phyloP scores from a whole-genome alignment of 352 stramenopile species.

The Thalassiosira hispida region DNA sequence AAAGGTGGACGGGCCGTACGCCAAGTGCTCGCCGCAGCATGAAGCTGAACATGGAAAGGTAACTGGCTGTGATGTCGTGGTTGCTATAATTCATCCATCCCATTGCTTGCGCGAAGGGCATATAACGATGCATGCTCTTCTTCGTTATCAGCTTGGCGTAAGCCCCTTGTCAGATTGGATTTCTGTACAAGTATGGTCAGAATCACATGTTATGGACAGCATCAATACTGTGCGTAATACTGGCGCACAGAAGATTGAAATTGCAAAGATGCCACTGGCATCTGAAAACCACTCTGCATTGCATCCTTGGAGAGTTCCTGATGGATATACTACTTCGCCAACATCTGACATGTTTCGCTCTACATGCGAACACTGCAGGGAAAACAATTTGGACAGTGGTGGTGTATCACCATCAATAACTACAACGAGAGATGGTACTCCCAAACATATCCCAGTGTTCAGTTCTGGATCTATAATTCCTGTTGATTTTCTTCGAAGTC shows the following conservation, averaged over 20 bases:
- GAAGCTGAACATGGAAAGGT: constrained; percentile 8
- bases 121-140: constrained; percentile 39
- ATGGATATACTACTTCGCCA: constrained; percentile 5
- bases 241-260: constrained; percentile 7
- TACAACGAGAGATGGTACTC: background rate
- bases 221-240: constrained; percentile 2
- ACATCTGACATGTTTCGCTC: background rate
- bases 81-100: constrained; percentile 33
- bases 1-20: constrained; percentile 15
- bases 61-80: constrained; percentile 9
- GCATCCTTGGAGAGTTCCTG: constrained; percentile 20
- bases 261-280: constrained; percentile 5
- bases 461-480: constrained; percentile 36
- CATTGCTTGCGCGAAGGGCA: constrained; percentile 28
- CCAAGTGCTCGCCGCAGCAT: constrained; percentile 13
- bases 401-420: constrained; percentile 3
- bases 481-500: constrained; percentile 9
- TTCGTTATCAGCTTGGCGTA: constrained; percentile 42
- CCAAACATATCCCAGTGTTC: constrained; percentile 13
- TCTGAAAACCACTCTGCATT: background rate
- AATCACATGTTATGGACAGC: constrained; percentile 31
- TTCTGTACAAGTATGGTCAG: constrained; percentile 36
- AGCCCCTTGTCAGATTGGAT: constrained; percentile 38
- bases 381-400: background rate
- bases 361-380: constrained; percentile 12